A percentile compares a stretch with the other conserved stretches of the same genome.
Evolutionary conservation across 2,329 filamentous ascomycete species (phyloP).

Genomic region (Colletotrichum musicola): DNA sequence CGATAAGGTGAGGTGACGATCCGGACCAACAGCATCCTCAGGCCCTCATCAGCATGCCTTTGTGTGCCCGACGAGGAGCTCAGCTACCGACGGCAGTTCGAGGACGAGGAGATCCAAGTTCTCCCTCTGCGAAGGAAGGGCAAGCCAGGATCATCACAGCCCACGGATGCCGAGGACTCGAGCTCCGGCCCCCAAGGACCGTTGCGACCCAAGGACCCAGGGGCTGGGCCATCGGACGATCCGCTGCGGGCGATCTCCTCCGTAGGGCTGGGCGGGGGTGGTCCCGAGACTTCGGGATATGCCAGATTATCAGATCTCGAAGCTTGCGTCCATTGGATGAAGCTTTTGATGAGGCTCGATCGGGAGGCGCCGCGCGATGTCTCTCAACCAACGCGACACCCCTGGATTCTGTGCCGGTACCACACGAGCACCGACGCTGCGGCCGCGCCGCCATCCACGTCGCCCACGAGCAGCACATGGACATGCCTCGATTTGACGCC

Average conservation of each 20-base stretch:
- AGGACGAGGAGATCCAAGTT: background rate
- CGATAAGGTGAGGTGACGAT: background rate
- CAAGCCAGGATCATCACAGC: background rate
- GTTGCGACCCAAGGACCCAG: constrained; percentile 2
- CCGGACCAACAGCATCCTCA: background rate
- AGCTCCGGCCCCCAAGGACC: constrained; percentile 1
- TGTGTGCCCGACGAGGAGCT: background rate
- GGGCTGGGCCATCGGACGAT: constrained; percentile 35
- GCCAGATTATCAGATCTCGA: constrained; percentile 37
- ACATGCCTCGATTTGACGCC: background rate
- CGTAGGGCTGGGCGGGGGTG: constrained; percentile 28
- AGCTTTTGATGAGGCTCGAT: constrained; percentile 22
- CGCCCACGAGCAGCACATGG: background rate
- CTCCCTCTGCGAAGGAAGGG: background rate
- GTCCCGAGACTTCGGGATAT: constrained; percentile 15
- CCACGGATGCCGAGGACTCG: constrained; percentile 2
- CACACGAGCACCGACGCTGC: background rate
- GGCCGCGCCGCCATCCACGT: constrained; percentile 9
- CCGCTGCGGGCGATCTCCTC: constrained; percentile 23
- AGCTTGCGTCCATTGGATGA: constrained; percentile 27
- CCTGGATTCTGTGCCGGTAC: constrained; percentile 8
- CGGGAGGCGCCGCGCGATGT: constrained; percentile 17
- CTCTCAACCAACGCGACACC: background rate
- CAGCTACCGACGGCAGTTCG: background rate
- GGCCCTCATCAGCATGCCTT: background rate